Evolutionary conservation across 345 rosid genomes (phyloP), one percentile per base, ranked within the genome.

Genomic region (Hevea brasiliensis): DNA sequence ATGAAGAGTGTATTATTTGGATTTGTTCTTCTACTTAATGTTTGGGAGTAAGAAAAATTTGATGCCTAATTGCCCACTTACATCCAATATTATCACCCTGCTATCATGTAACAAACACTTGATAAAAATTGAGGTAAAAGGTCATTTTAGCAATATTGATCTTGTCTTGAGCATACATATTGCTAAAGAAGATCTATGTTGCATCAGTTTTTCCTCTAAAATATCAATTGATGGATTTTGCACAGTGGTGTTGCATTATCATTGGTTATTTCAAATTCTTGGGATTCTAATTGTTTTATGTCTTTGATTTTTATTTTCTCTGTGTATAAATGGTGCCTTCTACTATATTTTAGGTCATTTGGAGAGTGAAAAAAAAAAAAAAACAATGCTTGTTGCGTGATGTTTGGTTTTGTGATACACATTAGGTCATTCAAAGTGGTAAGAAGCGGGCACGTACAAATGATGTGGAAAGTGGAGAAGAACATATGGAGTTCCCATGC

Each of bases 391-490:
- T 48, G 41, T 50, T 27, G 14, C 24, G 15, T 66, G 58, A 47
- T 44, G 44, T 65, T 65, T 45, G 2, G 3, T 45, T 44, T 6
- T 32, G 67, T 67, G 56, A 79, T 76, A 23, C 41, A 18, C 80
- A n/a, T 56, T 80, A 94, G 98, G 81, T 92, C 37, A 83, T 92
- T 79, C 78, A 84, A 77, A 78, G 65, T 64, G 89, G 88, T 75
- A 86, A 88, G 74, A 88, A 84, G 79, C 83, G 89, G 81, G 47
- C 80, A 27, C 80, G n/a, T 53, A 65, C 74, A 0, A 65, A 74
- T 15, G 79, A 74, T 74, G 87, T 78, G 32, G 92, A 85, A 79
- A 78, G 74, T 79, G 74, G 61, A 69, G 74, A 21, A 59, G 85
- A 70, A 69, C 69, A 70, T 72, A 74, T 21, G 56, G 84, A 68